phyloP scores from a whole-genome alignment of 177 flowering plant species.

The Vitis hybrid region DNA sequence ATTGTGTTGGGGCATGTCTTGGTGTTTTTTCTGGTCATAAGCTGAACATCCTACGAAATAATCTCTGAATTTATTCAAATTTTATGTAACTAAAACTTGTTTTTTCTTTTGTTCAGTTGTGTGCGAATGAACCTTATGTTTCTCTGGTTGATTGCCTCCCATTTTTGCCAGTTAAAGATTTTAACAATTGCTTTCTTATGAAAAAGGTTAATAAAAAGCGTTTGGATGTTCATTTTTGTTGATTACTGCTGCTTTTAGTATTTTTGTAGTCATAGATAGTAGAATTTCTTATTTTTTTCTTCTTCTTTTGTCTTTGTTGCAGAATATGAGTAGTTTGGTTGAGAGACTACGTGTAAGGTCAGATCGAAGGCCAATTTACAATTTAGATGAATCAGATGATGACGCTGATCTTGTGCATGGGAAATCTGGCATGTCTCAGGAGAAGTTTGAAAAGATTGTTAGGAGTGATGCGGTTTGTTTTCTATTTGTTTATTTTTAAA shows the following conservation, averaged over 20 bases:
- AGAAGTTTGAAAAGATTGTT: constrained; percentile 51
- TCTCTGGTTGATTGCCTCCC: too few relatives aligned
- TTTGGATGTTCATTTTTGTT: too few relatives aligned
- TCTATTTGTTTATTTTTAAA: constrained; percentile 7
- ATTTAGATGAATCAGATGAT: constrained; percentile 81
- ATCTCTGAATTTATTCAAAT: too few relatives aligned
- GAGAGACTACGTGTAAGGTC: constrained; percentile 93
- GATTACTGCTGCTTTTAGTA: neutral
- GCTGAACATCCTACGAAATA: too few relatives aligned
- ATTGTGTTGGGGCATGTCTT: too few relatives aligned
- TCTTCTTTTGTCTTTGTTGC: constrained; percentile 16
- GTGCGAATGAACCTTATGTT: too few relatives aligned
- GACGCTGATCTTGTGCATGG: constrained; percentile 50
- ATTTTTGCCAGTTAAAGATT: too few relatives aligned
- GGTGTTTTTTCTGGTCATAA: too few relatives aligned
- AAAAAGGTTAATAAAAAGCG: too few relatives aligned
- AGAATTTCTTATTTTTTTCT: neutral
- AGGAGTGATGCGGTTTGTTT: constrained; percentile 74
- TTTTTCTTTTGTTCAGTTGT: too few relatives aligned
- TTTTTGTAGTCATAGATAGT: neutral
- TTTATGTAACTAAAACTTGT: too few relatives aligned
- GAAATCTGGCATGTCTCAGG: constrained; percentile 27
- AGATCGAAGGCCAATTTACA: constrained; percentile 76
- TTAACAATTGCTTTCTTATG: too few relatives aligned
- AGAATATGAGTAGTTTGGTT: constrained; percentile 91